phyloP scores from a whole-genome alignment of 352 stramenopile genomes.

The Pythium volutum region DNA sequence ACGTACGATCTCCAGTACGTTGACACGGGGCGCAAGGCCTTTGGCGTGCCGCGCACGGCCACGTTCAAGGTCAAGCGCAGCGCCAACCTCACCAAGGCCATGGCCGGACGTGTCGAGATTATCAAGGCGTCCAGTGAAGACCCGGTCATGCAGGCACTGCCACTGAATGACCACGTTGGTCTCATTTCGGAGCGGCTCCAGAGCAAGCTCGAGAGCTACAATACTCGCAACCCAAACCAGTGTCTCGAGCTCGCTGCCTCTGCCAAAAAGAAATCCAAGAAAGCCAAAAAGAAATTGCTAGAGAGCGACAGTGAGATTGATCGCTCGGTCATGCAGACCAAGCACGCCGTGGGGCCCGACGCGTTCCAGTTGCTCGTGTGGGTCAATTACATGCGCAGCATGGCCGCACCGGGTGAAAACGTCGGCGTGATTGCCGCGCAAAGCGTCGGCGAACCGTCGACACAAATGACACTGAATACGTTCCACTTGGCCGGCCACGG shows the following conservation, averaged over 20 bases:
- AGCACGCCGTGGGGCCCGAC: conserved; percentile 70
- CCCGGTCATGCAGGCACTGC: conserved; percentile 85
- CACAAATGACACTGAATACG: conserved; percentile 99
- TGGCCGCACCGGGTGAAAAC: conserved; percentile 96
- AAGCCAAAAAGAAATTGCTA: conserved; percentile 55
- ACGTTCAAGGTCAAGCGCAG: conserved; percentile 74
- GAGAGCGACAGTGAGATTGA: conserved; percentile 47
- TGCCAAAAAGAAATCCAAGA: conserved; percentile 72
- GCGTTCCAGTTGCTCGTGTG: conserved; percentile 94
- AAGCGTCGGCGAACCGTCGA: conserved; percentile 99
- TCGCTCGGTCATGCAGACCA: conserved; percentile 70
- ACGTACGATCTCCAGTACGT: conserved; percentile 88
- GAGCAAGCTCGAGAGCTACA: conserved; percentile 72
- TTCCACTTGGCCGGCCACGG: conserved; percentile 99
- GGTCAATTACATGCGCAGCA: conserved; percentile 97
- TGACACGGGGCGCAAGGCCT: conserved; percentile 80
- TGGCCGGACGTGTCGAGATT: conserved; percentile 80
- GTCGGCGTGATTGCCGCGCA: conserved; percentile 98
- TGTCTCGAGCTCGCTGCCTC: conserved; percentile 59
- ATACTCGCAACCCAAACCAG: conserved; percentile 68
- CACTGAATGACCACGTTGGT: conserved; percentile 83
- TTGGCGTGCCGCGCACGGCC: conserved; percentile 67
- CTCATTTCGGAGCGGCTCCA: conserved; percentile 88
- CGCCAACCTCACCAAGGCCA: conserved; percentile 64
- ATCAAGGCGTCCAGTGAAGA: conserved; percentile 69